phyloP scores from a whole-genome alignment of 441 rosid genomes.

The Syzygium malaccense region DNA sequence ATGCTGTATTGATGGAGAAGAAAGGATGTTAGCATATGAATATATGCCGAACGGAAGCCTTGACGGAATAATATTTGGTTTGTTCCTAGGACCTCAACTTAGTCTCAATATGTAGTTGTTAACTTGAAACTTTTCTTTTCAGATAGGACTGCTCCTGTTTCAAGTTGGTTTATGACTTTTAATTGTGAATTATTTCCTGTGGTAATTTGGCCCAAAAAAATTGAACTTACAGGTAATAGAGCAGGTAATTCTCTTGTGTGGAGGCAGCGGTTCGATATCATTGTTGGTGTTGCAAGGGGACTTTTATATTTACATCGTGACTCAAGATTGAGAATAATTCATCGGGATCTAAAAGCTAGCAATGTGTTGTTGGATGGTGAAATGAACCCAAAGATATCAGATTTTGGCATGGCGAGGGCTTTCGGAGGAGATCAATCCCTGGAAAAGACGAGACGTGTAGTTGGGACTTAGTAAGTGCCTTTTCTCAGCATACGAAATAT shows the following conservation, averaged over 20 bases:
- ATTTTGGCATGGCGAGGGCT: background rate
- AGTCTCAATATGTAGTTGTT: background rate
- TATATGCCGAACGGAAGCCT: background rate
- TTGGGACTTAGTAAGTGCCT: background rate
- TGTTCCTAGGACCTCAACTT: background rate
- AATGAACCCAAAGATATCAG: background rate
- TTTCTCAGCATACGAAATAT: background rate
- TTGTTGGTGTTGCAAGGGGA: background rate
- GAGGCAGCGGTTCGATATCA: background rate
- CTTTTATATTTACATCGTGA: background rate
- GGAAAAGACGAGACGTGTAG: background rate
- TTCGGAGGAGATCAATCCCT: background rate
- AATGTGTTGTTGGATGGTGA: background rate
- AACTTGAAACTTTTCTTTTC: background rate
- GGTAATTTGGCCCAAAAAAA: background rate
- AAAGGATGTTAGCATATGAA: background rate
- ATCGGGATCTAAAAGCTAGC: background rate
- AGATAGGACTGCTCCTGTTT: background rate
- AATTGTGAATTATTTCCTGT: background rate
- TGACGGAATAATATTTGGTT: background rate
- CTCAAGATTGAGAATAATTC: background rate
- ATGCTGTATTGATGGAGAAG: background rate
- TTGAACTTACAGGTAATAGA: background rate
- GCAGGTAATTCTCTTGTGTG: background rate
- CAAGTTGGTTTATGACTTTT: background rate